Conservation (phyloP, 371 early-diverging fungal species). For the Actinomortierella ambigua region DNA sequence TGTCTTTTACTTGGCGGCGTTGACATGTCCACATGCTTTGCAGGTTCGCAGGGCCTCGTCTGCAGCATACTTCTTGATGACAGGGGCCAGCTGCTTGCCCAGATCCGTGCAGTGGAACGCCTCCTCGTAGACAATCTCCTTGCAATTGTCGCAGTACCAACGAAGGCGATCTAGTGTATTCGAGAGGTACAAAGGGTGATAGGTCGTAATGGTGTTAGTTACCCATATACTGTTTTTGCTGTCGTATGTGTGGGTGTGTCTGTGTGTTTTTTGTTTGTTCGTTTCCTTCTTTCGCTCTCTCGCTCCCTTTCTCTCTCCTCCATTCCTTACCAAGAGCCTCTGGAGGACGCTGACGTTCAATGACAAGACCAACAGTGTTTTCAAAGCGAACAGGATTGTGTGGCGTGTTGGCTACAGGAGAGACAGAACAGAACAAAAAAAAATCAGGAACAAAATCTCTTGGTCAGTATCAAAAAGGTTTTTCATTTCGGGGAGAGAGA, state of each 20-base stretch:
- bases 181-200: constrained; percentile 8
- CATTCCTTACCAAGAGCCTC: constrained; percentile 76
- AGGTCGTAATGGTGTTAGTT: background rate
- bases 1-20: constrained; percentile 58
- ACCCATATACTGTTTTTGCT: background rate
- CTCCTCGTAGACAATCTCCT: constrained; percentile 84
- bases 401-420: constrained; percentile 74
- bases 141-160: constrained; percentile 95
- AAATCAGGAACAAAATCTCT: constrained; percentile 4
- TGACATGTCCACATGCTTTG: constrained; percentile 74
- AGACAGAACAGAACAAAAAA: constrained; percentile 4
- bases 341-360: constrained; percentile 84
- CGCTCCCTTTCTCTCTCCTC: no score
- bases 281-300: no score
- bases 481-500: no score
- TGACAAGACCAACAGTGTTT: constrained; percentile 92
- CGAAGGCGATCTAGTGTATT: constrained; percentile 70
- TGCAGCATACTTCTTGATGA: constrained; percentile 82
- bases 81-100: constrained; percentile 88
- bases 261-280: no score
- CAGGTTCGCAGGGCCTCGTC: constrained; percentile 75
- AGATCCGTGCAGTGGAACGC: constrained; percentile 89
- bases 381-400: constrained; percentile 94
- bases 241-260: no score
- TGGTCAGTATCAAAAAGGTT: no score